Conservation (phyloP, 2,329 filamentous ascomycete genomes). For the Cordyceps fumosorosea region DNA sequence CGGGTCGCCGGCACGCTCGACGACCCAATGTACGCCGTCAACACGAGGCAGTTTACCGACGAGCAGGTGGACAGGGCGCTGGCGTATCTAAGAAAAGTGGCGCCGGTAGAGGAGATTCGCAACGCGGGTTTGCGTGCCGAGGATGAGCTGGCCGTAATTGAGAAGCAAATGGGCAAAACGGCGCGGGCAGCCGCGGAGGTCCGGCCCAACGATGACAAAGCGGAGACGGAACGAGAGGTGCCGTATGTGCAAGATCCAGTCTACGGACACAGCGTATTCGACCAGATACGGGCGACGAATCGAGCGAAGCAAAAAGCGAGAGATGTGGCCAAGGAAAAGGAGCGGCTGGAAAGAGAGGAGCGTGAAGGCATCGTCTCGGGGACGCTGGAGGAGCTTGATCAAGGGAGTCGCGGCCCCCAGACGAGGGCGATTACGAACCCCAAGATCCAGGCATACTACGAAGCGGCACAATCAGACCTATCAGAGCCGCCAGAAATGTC, state of each 20-base stretch:
- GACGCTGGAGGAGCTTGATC: conserved; percentile 31
- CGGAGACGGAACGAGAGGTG: conserved; percentile 16
- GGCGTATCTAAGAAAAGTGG: conserved; percentile 46
- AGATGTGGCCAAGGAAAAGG: conserved; percentile 9
- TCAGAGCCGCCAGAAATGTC: conserved; percentile 23
- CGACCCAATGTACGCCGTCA: conserved; percentile 45
- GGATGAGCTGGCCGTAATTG: conserved; percentile 52
- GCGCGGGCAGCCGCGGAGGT: conserved; percentile 17
- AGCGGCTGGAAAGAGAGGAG: conserved; percentile 27
- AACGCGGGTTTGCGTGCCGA: conserved; percentile 57
- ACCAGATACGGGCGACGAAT: conserved; percentile 49
- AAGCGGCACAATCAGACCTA: conserved; percentile 45
- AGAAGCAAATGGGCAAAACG: conserved; percentile 29
- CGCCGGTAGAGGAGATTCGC: conserved; percentile 53
- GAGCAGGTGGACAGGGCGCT: conserved; percentile 41
- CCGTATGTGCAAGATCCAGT: conserved; percentile 37
- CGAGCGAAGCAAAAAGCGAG: conserved; percentile 33
- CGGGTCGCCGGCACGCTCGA: conserved; percentile 58
- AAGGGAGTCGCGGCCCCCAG: conserved; percentile 23
- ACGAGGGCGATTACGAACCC: conserved; percentile 34
- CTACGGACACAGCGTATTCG: conserved; percentile 52
- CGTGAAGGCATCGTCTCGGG: conserved; percentile 31
- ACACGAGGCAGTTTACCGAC: conserved; percentile 39
- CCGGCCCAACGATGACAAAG: conserved; percentile 19
- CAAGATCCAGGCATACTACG: conserved; percentile 32